Conservation (phyloP, 345 rosid genomes). For the Eucalyptus marginata region DNA sequence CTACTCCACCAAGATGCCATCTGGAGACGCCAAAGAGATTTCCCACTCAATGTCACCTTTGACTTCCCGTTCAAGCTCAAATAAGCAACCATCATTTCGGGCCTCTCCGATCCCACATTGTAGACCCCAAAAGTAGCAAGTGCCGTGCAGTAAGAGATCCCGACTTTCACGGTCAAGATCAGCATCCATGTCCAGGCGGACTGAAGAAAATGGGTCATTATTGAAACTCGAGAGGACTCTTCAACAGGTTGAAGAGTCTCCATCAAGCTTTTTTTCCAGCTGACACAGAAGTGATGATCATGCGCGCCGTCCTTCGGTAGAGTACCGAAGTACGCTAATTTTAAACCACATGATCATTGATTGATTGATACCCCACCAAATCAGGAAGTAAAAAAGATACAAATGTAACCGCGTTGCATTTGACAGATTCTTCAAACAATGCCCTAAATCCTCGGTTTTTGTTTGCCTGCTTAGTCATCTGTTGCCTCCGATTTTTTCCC, state of each 20-base stretch:
- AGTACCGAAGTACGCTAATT: neutral
- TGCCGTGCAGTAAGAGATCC: neutral
- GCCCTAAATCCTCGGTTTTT: neutral
- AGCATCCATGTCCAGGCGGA: neutral
- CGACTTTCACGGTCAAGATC: neutral
- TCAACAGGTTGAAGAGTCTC: neutral
- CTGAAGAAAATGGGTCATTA: neutral
- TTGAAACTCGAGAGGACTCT: neutral
- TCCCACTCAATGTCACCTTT: neutral
- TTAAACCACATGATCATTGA: neutral
- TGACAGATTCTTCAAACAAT: neutral
- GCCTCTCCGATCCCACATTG: neutral
- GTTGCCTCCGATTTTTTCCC: neutral
- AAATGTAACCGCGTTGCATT: neutral
- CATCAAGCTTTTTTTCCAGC: neutral
- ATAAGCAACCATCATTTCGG: neutral
- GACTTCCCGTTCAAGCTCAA: neutral
- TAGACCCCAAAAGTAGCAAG: neutral
- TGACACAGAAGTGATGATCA: neutral
- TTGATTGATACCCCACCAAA: neutral
- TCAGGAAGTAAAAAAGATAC: neutral
- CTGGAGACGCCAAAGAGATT: neutral
- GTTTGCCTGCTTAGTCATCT: neutral
- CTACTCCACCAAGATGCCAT: neutral
- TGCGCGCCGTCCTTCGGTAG: neutral